phyloP scores from a whole-genome alignment of 306 rosid genomes.

The Fragaria nilgerrensis region DNA sequence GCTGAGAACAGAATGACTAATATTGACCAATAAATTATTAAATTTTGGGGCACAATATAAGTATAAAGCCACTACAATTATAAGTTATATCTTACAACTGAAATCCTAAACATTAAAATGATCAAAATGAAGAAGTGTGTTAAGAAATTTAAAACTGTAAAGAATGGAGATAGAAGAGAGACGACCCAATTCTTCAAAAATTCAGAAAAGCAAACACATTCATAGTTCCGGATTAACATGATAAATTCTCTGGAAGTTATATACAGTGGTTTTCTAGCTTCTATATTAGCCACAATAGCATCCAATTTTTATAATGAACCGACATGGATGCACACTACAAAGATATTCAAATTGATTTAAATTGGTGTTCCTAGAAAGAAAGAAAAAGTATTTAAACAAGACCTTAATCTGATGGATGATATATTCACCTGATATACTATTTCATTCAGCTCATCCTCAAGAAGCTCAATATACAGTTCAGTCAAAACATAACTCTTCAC shows the following conservation, averaged over 20 bases:
- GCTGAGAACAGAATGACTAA: neutral
- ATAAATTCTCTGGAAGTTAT: neutral
- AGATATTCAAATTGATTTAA: neutral
- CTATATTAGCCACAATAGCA: neutral
- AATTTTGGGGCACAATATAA: neutral
- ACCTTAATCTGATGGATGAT: conserved; percentile 9
- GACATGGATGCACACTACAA: neutral
- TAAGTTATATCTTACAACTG: neutral
- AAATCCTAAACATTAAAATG: neutral
- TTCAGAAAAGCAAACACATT: neutral
- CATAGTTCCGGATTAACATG: neutral
- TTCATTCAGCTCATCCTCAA: conserved; percentile 88
- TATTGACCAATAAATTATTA: neutral
- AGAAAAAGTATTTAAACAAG: conserved; percentile 15
- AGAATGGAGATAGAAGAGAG: neutral
- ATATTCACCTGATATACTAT: conserved; percentile 73
- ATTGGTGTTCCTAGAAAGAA: conserved; percentile 12
- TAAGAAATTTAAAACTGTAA: neutral
- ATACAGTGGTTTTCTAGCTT: neutral
- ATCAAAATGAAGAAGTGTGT: neutral
- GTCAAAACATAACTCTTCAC: conserved; percentile 60
- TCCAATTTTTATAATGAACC: neutral
- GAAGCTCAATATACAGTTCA: conserved; percentile 75
- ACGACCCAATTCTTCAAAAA: neutral
- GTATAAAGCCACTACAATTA: neutral